Evolutionary conservation across 495 filamentous ascomycete genomes (phyloP), one percentile per base, ranked within the genome.

Genomic region (Diplogelasinospora grovesii): DNA sequence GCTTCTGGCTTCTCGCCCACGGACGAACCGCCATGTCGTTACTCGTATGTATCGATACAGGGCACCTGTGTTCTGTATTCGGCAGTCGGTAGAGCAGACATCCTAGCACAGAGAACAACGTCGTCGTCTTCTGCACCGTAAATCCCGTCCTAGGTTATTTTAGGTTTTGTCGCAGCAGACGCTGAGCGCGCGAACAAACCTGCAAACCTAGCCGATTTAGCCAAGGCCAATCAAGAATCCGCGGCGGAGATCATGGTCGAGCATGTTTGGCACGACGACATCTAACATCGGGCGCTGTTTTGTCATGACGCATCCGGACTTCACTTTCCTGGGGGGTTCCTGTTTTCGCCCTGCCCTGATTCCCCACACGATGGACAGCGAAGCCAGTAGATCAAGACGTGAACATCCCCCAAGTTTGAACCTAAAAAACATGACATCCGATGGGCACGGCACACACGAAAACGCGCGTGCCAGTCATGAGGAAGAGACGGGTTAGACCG

Each of bases 261-360:
- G 46, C 45, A 54, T 60, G 56, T 60, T 63, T 63, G 52, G 59
- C 56, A 47, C 39, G 39, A 54, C 41, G 21, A 18, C 40, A 60
- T 53, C 56, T 44, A 44, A 49, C 48, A 39, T 48, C 52, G 48
- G 39, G 39, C 41, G 38, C 43, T 34, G 56, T 63, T 63, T 60
- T 57, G 53, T 8, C 53, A 50, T 49, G 29, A 45, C 18, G 33
- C 46, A 58, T 62, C 53, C 39, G 42, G 41, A 49, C 49, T 28
- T 47, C 43, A 50, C 38, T 13, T 51, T n/a, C n/a, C 22, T 27
- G 30, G 48, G 39, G 39, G 21, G 26, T 30, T 57, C 43, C 48
- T 50, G 43, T 52, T 53, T 51, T 54, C 46, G 38, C 39, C 23
- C 36, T 26, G 14, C 23, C 14, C 9, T 19, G 22, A 20, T 27